Evolutionary conservation across 371 early-diverging fungal species (phyloP), one percentile per base, ranked within the genome.

Genomic region (Sporodiniella umbellata): DNA sequence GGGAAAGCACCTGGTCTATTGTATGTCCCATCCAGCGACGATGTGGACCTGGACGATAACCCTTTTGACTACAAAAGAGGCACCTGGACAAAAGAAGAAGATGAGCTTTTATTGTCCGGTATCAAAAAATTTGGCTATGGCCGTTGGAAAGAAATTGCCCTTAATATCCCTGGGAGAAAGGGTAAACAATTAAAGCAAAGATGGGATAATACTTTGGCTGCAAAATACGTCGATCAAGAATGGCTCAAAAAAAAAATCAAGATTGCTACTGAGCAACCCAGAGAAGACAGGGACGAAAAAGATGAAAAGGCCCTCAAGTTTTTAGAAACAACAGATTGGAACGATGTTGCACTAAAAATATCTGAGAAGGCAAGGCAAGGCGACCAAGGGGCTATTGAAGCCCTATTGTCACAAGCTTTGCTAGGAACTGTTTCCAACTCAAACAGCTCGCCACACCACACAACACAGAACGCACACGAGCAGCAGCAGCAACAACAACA

Each of bases 151-250:
- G 74, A 74, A 18, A 74, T 74, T 23, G 70, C 70, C 0, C 51
- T 28, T 3, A 54, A 58, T 3, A 70, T 74, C 42, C 68, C 70
- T 8, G 70, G 74, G 0, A 44, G 74, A 33, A 67, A 64, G 40
- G 68, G 74, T 7, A 74, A 74, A 40, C 74, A 74, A 33, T 49
- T 74, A 22, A 74, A 74, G 35, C 74, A 74, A 21, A 48, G 74
- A 28, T 74, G 74, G 74, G 74, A 74, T 28, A 67, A 74, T 45
- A 62, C 65, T 26, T 35, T 74, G 8, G 66, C 70, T 15, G 52
- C 74, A 8, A 74, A 70, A 44, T 74, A 68, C 22, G 74, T 74
- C 11, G 74, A 70, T 52, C 65, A 59, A 33, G 70, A 67, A 33
- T 65, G 68, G 62, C 38, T 74, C 11, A 62, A 60, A 33, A 64